A percentile compares a stretch with the other conserved stretches of the same genome.
Conservation (phyloP, 768 basidiomycete genomes). For the Hericium rajendrae region DNA sequence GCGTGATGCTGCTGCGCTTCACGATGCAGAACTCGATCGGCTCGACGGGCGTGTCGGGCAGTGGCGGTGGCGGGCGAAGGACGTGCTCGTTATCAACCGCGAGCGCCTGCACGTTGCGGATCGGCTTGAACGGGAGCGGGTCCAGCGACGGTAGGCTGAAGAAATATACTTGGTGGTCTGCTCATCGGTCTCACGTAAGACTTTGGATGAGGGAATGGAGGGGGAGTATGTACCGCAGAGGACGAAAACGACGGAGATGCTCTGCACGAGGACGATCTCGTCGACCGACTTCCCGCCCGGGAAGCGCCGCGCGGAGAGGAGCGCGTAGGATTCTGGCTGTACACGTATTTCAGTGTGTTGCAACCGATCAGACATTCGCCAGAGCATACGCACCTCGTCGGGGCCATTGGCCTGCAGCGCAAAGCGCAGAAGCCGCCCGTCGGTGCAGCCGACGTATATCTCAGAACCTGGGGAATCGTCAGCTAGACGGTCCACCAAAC, state of each 20-base stretch:
- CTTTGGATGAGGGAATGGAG: background rate
- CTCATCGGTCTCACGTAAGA: background rate
- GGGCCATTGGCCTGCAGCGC: slow-evolving; percentile 51
- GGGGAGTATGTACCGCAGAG: slow-evolving; percentile 49
- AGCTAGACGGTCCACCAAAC: background rate
- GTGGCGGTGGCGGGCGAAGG: slow-evolving; percentile 36
- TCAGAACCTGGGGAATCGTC: slow-evolving; percentile 49
- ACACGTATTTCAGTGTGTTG: background rate
- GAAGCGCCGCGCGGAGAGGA: slow-evolving; percentile 38
- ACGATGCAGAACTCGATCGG: slow-evolving; percentile 66
- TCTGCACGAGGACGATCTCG: slow-evolving; percentile 71
- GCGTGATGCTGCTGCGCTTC: slow-evolving; percentile 52
- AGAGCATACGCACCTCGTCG: slow-evolving; percentile 25
- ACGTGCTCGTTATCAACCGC: slow-evolving; percentile 76
- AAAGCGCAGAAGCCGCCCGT: slow-evolving; percentile 78
- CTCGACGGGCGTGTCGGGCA: slow-evolving; percentile 29
- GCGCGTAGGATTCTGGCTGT: slow-evolving; percentile 18
- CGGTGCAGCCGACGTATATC: slow-evolving; percentile 78
- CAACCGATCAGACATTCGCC: background rate
- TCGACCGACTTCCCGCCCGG: slow-evolving; percentile 66
- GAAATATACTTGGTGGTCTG: slow-evolving; percentile 63
- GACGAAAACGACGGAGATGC: slow-evolving; percentile 64
- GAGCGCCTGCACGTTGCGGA: slow-evolving; percentile 72
- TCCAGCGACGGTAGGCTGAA: slow-evolving; percentile 77
- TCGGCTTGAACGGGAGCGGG: slow-evolving; percentile 60